Evolutionary conservation across 768 basidiomycete species (phyloP).

Genomic region (Amanita thiersii): DNA sequence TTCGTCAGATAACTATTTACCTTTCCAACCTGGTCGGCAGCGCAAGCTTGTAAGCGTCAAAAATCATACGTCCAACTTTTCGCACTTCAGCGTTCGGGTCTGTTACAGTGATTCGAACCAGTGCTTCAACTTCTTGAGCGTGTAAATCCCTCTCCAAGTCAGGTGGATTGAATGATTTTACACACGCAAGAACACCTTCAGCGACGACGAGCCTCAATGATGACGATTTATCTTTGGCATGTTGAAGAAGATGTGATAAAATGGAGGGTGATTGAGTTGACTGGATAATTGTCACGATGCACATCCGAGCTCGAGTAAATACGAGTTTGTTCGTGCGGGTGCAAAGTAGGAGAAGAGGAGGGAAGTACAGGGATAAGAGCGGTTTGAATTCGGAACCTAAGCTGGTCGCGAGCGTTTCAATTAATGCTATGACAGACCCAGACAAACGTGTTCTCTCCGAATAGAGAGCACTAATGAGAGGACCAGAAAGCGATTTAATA

Average conservation of each 20-base stretch:
- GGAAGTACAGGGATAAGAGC: constrained; percentile 59
- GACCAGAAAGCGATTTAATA: constrained; percentile 43
- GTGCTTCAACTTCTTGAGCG: constrained; percentile 57
- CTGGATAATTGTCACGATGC: constrained; percentile 55
- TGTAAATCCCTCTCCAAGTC: constrained; percentile 66
- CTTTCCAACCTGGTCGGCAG: constrained; percentile 60
- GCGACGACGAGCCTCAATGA: constrained; percentile 56
- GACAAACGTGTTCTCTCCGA: constrained; percentile 74
- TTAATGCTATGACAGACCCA: constrained; percentile 53
- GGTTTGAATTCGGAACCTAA: constrained; percentile 60
- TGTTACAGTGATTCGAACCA: constrained; percentile 57
- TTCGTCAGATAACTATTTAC: constrained; percentile 25
- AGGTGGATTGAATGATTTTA: constrained; percentile 74
- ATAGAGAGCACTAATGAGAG: constrained; percentile 50
- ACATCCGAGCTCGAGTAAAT: constrained; percentile 52
- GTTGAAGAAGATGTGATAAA: constrained; percentile 50
- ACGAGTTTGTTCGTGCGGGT: constrained; percentile 76
- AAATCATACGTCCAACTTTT: constrained; percentile 60
- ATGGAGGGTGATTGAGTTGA: constrained; percentile 59
- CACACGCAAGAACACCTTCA: constrained; percentile 55
- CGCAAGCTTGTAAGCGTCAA: constrained; percentile 66
- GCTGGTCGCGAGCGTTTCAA: constrained; percentile 43
- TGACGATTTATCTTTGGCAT: constrained; percentile 60
- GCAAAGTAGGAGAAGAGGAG: constrained; percentile 58
- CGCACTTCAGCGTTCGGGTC: constrained; percentile 75